Evolutionary conservation across 805 yeast species (phyloP).

Genomic region (Metschnikowia arizonensis): DNA sequence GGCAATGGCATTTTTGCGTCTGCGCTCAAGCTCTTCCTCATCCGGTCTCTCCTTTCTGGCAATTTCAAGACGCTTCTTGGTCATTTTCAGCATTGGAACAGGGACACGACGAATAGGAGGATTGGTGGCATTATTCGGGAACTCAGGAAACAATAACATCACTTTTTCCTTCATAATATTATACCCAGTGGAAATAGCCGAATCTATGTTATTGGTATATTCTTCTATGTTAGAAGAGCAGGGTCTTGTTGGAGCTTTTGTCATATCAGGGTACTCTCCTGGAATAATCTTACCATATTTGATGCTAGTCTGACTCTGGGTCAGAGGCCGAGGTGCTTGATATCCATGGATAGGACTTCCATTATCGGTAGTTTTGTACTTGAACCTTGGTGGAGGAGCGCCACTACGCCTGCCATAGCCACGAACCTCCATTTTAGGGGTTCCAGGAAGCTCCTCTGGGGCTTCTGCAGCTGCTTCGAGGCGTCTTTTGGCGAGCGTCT

Average conservation of each 20-base stretch:
- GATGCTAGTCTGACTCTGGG: neutral
- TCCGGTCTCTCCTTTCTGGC: slow-evolving; percentile 1
- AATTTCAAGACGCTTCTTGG: slow-evolving; percentile 1
- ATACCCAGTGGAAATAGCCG: neutral
- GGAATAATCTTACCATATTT: neutral
- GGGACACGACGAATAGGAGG: neutral
- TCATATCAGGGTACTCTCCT: neutral
- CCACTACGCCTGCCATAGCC: neutral
- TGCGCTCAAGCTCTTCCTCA: slow-evolving; percentile 1
- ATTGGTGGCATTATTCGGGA: neutral
- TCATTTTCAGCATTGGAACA: slow-evolving; percentile 3
- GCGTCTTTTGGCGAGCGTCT: neutral
- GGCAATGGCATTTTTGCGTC: neutral
- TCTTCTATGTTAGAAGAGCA: too few species aligned
- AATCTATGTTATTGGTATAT: too few species aligned
- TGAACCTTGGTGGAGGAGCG: neutral
- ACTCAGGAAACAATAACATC: neutral
- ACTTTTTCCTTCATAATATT: neutral
- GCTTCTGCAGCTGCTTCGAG: neutral
- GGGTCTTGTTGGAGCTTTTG: too few species aligned
- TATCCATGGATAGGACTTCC: slow-evolving; percentile 2
- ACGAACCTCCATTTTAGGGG: neutral
- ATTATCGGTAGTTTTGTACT: neutral
- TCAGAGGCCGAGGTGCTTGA: neutral
- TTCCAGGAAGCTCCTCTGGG: neutral